Percentiles rank a stretch among this genome's conserved stretches.
These are phyloP conservation scores for Marchantia polymorpha DNA, from an alignment of 225 moss, liverwort and hornwort species.

Conservation along the genomic window DNA sequence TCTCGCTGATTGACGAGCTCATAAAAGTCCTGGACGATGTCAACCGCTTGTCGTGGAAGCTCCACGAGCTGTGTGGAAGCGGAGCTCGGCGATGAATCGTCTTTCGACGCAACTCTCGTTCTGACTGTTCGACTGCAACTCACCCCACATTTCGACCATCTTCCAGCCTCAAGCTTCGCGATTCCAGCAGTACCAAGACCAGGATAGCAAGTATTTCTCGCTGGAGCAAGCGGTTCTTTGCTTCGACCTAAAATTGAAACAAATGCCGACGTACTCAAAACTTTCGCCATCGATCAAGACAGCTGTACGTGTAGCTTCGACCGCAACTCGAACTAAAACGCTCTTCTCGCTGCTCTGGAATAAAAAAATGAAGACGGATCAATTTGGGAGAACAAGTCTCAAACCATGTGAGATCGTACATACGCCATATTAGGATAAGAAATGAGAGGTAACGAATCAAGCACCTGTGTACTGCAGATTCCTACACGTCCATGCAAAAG, in stretches of 20 bases:
- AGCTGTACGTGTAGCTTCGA: background rate
- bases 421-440: background rate
- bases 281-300: background rate
- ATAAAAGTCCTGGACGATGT: constrained; percentile 67
- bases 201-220: background rate
- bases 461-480: too few relatives aligned
- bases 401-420: too few relatives aligned
- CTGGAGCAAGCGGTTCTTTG: background rate
- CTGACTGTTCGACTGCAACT: background rate
- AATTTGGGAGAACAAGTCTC: too few relatives aligned
- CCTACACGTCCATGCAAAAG: too few relatives aligned
- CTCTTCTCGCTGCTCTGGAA: background rate
- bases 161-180: background rate
- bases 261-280: background rate
- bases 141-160: background rate
- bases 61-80: constrained; percentile 19
- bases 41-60: constrained; percentile 46
- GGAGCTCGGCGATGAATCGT: constrained; percentile 8
- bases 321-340: background rate
- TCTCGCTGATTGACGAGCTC: constrained; percentile 60
- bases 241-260: background rate
- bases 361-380: too few relatives aligned
- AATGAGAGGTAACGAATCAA: too few relatives aligned
- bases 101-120: background rate
- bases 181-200: background rate